Conservation (phyloP, 352 stramenopile species). For the Phytophthora rubi region DNA sequence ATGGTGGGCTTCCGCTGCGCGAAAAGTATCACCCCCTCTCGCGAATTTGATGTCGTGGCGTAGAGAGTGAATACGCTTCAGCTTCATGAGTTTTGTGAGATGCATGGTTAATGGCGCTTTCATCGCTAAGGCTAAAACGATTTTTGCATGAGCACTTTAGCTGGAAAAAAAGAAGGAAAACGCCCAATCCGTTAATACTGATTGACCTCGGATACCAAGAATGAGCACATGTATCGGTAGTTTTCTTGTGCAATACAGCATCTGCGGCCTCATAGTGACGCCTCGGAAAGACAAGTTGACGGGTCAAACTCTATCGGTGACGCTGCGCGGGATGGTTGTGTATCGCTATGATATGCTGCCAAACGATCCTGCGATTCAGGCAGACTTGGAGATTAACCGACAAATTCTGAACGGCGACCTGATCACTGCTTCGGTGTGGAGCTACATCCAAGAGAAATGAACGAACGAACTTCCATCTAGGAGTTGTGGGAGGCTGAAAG, state of each 20-base stretch:
- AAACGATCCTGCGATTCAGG: neutral
- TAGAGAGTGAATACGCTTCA: conserved; percentile 2
- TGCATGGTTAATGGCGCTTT: neutral
- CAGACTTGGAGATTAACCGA: neutral
- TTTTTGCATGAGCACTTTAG: neutral
- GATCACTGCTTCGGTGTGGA: neutral
- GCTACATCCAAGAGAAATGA: neutral
- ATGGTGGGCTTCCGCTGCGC: conserved; percentile 83
- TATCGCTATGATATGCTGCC: neutral
- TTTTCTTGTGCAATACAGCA: neutral
- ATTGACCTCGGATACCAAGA: too few relatives aligned
- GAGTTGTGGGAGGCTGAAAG: too few relatives aligned
- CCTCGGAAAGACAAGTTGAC: neutral
- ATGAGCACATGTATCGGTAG: too few relatives aligned
- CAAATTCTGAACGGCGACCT: neutral
- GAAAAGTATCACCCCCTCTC: conserved; percentile 32
- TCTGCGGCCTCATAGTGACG: neutral
- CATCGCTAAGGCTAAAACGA: neutral
- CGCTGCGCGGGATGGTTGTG: neutral
- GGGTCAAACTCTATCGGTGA: neutral
- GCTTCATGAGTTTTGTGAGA: neutral
- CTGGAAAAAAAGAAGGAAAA: too few relatives aligned
- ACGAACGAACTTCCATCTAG: too few relatives aligned
- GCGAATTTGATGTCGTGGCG: conserved; percentile 15
- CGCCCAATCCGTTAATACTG: too few relatives aligned